Percentiles rank a stretch among this genome's conserved stretches.
These are phyloP conservation scores for Crithidia fasciculata DNA, from an alignment of 208 protist genomes.

Conservation along the genomic window DNA sequence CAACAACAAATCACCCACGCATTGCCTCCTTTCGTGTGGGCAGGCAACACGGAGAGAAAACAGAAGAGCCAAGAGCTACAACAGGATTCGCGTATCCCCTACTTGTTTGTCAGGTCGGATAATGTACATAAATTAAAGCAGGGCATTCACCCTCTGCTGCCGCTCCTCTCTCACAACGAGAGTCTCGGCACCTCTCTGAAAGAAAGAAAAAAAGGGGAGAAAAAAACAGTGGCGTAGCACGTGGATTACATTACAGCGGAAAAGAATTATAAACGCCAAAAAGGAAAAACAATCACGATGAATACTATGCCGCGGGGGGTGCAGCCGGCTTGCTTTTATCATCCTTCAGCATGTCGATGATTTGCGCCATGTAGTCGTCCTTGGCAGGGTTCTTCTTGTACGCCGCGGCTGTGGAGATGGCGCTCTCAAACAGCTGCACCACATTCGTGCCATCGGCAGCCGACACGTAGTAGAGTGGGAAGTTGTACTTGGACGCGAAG, in stretches of 20 bases:
- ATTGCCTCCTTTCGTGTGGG: too few species aligned
- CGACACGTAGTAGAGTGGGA: constrained; percentile 94
- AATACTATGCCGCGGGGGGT: neutral
- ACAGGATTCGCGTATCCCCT: too few species aligned
- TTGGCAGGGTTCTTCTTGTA: constrained; percentile 92
- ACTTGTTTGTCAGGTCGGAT: too few species aligned
- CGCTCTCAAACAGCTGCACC: constrained; percentile 91
- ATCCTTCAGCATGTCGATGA: constrained; percentile 76
- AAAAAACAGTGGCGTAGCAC: neutral
- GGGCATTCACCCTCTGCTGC: too few species aligned
- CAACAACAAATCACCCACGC: neutral
- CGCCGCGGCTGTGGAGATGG: constrained; percentile 72
- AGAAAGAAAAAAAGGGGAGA: neutral
- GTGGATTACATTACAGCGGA: too few species aligned
- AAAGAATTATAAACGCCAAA: neutral
- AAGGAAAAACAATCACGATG: neutral
- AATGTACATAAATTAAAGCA: too few species aligned
- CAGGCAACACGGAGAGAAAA: too few species aligned
- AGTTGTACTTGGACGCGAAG: constrained; percentile 92
- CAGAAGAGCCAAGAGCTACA: neutral
- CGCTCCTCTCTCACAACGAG: too few species aligned
- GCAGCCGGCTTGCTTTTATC: constrained; percentile 31
- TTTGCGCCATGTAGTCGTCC: constrained; percentile 87
- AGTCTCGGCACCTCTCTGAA: neutral
- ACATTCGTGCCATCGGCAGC: constrained; percentile 95